Evolutionary conservation across 140 eudicot species (phyloP).

Genomic region (Eryngium alpinum): DNA sequence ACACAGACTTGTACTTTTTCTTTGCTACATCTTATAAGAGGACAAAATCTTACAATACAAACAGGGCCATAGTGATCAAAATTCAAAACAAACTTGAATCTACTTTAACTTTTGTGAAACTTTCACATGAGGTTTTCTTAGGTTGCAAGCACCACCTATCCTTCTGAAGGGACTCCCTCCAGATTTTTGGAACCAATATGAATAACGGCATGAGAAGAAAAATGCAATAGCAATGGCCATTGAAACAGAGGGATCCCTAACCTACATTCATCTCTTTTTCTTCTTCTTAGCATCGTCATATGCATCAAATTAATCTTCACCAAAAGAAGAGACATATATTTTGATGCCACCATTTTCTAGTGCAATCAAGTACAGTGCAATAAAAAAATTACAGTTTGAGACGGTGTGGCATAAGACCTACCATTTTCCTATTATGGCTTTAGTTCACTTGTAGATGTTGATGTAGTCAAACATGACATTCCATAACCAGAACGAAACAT

Average conservation of each 20-base stretch:
- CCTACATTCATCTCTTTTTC: slow-evolving; percentile 74
- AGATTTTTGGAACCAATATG: slow-evolving; percentile 63
- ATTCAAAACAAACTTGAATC: too few relatives aligned
- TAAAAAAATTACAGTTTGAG: slow-evolving; percentile 36
- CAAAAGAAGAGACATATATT: slow-evolving; percentile 78
- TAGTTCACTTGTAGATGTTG: slow-evolving; percentile 48
- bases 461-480: slow-evolving; percentile 53
- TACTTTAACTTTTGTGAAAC: too few relatives aligned
- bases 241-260: slow-evolving; percentile 74
- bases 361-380: slow-evolving; percentile 60
- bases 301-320: slow-evolving; percentile 79
- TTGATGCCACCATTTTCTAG: slow-evolving; percentile 77
- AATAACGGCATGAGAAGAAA: slow-evolving; percentile 57
- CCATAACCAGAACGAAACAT: slow-evolving; percentile 33
- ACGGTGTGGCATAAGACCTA: slow-evolving; percentile 42
- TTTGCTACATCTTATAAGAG: too few relatives aligned
- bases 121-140: slow-evolving; percentile 39
- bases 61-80: too few relatives aligned
- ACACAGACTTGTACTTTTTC: too few relatives aligned
- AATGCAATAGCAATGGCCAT: slow-evolving; percentile 64
- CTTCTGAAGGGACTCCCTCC: slow-evolving; percentile 75
- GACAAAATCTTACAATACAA: too few relatives aligned
- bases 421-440: slow-evolving; percentile 39
- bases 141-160: slow-evolving; percentile 72
- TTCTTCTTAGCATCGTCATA: slow-evolving; percentile 41